Conservation (phyloP, 768 basidiomycete genomes). For the Cystobasidium onofrii region DNA sequence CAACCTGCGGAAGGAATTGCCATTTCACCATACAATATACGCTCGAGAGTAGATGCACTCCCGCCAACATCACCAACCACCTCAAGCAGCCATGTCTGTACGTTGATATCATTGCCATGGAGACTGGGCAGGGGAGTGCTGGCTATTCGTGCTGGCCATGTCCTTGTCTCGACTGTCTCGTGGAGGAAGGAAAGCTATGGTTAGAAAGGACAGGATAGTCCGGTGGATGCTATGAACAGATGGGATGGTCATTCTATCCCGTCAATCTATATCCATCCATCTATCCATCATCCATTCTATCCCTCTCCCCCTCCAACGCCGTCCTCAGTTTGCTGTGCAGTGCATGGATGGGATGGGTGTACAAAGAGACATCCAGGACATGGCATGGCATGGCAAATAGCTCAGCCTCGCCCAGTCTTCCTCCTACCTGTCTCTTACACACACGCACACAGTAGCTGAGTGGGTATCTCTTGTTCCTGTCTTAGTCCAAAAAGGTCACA, state of each 20-base stretch:
- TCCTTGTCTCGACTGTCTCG: background rate
- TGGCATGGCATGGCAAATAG: background rate
- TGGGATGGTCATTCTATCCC: no score
- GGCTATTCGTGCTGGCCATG: background rate
- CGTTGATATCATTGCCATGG: conserved; percentile 2
- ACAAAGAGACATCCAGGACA: background rate
- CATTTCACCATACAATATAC: background rate
- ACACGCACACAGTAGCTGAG: conserved; percentile 19
- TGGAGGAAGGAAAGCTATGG: background rate
- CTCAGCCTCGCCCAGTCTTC: background rate
- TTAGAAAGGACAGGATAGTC: background rate
- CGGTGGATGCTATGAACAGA: background rate
- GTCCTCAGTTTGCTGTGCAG: conserved; percentile 15
- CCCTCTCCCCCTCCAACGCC: background rate
- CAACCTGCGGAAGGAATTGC: background rate
- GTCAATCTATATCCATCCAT: no score
- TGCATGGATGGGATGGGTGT: background rate
- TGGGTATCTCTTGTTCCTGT: background rate
- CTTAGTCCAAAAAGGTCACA: conserved; percentile 33
- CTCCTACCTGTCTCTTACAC: background rate
- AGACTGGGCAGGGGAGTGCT: background rate
- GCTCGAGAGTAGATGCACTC: background rate
- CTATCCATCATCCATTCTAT: no score
- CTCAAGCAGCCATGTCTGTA: conserved; percentile 6
- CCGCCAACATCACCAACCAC: background rate